Base-by-base conservation (phyloP, 768 basidiomycete species). In the Boletus subcaerulescens region DNA sequence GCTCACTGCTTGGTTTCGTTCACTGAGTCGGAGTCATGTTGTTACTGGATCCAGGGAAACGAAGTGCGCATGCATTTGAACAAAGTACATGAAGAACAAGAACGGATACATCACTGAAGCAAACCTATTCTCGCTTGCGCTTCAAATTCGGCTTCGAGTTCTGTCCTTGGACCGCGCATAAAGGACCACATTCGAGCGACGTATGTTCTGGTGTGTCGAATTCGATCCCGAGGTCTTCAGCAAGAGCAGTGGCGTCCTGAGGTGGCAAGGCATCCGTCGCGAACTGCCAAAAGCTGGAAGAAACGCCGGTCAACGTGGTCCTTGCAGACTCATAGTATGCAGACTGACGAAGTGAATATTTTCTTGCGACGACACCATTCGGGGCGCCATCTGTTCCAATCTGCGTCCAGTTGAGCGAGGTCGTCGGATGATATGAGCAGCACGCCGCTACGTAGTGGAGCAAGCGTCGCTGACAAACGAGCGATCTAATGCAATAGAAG, bases 151-250 rank as follows among this genome's bases (percentile, higher is more conserved):
- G 73, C 26, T 61, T 65, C 48, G 64, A 60, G 50, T 66, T 74
- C 32, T 59, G 56, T 36, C 53, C 58, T 0, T 70, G 64, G 18
- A 29, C 48, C 2, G 64, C 68, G 62, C 84, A 90, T 26, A 93
- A 73, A 49, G 81, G 67, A 5, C 85, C 78, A 39, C 76, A 74
- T 70, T 93, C 93, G 29, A 95, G 70, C 24, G 71, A 73, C 35
- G 61, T 59, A 60, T 91, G 90, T 69, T 94, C 93, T 4, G 77
- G 62, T 12, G 87, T 83, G 62, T 96, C 93, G 39, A 75, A 73
- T 66, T 91, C 89, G 55, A 95, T 82, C 2, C 92, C 93, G 33
- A 94, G 82, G 50, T 88, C 85, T 65, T 95, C 93, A 20, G 80
- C 81, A 11, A 94, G 83, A 39, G 71, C 74, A 11, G 71, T 60